Evolutionary conservation across 2,329 filamentous ascomycete genomes (phyloP), one percentile per base, ranked within the genome.

Genomic region (Phyllosticta paracitricarpa): DNA sequence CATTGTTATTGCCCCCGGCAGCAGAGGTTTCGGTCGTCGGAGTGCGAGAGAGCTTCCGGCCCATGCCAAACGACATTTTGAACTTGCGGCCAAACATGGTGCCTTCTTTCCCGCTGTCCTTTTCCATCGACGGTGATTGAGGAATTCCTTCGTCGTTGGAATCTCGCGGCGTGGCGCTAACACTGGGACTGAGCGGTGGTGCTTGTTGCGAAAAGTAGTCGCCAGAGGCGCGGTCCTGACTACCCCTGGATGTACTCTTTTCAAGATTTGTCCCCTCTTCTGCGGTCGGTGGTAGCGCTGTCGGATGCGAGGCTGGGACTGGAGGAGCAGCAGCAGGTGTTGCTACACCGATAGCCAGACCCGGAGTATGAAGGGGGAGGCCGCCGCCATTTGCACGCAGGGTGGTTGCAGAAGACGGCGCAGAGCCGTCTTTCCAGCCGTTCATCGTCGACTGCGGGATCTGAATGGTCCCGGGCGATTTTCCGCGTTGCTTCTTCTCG

Each of bases 21-120:
- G 40, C 40, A n/a, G 40, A n/a, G 7, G 74, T 76, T 65, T 88
- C 83, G 5, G 82, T 82, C 3, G 86, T 86, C 3, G 68, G 62
- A 0, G 82, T 87, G 17, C 90, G 84, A 12, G 85, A 85, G 14
- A 93, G 80, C 74, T 96, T 96, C 78, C 95, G 97, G 68, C 87
- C 88, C 66, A 87, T 86, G 7, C 54, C 55, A 69, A 93, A 91
- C 0, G 87, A 85, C 78, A 83, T 83, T 56, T 88, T 85, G 73
- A 96, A 92, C 68, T 90, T 90, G 76, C 92, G 94, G 53, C 88
- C 85, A 71, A 96, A 95, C 5, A 90, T 78, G 61, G 80, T 86
- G 66, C 84, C 83, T 69, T 85, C 77, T 72, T 88, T 80, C 64
- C 61, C 64, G 3, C 63, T 35, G 8, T 58, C 66, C 10, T 69